Evolutionary conservation across 306 rosid genomes (phyloP).

Genomic region (Vigna mungo): DNA sequence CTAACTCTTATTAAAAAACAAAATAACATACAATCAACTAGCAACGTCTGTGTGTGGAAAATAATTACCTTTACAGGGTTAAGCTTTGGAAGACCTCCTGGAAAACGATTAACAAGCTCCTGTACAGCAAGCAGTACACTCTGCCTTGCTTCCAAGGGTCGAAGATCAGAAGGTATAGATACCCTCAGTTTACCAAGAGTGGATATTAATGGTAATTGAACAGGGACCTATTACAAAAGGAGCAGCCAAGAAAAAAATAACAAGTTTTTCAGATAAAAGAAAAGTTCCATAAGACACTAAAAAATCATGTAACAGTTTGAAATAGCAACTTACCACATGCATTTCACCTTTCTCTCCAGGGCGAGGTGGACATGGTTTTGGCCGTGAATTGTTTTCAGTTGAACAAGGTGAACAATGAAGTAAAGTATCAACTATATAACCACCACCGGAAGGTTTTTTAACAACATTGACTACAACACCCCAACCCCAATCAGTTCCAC

Average conservation of each 20-base stretch:
- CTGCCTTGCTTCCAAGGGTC: slow-evolving; percentile 96
- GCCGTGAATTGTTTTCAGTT: slow-evolving; percentile 75
- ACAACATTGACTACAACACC: slow-evolving; percentile 97
- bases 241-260: slow-evolving; percentile 36
- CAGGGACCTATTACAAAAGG: slow-evolving; percentile 77
- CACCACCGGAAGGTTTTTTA: slow-evolving; percentile 85
- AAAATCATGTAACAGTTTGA: neutral
- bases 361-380: slow-evolving; percentile 93
- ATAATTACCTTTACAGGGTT: slow-evolving; percentile 84
- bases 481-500: slow-evolving; percentile 99
- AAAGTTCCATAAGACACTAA: slow-evolving; percentile 1
- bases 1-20: slow-evolving; percentile 20
- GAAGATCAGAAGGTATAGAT: slow-evolving; percentile 87
- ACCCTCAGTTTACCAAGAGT: slow-evolving; percentile 86
- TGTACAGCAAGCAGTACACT: slow-evolving; percentile 91
- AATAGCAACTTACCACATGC: slow-evolving; percentile 85
- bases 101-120: slow-evolving; percentile 86
- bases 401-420: slow-evolving; percentile 90
- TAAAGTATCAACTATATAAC: slow-evolving; percentile 90
- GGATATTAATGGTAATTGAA: slow-evolving; percentile 83
- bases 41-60: slow-evolving; percentile 31
- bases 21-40: slow-evolving; percentile 36
- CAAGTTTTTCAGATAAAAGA: slow-evolving; percentile 28
- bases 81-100: slow-evolving; percentile 96
- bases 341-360: slow-evolving; percentile 99